Evolutionary conservation across 352 stramenopile genomes (phyloP).

Genomic region (Poterioochromonas sp.): DNA sequence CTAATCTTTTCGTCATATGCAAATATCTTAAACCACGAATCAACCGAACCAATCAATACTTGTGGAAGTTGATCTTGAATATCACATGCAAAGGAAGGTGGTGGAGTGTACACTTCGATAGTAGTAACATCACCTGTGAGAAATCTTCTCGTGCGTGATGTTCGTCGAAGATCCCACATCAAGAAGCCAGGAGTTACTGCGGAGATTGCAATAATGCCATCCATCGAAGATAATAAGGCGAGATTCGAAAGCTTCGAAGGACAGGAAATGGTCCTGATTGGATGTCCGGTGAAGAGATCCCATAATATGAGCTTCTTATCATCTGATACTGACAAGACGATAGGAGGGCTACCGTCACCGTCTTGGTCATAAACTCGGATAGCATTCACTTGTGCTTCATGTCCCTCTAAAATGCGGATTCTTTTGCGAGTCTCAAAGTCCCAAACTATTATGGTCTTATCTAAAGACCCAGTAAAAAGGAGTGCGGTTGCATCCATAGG

Average conservation of each 20-base stretch:
- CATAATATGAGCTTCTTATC: background rate
- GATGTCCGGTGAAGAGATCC: constrained; percentile 13
- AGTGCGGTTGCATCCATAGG: too few relatives aligned
- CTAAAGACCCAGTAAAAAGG: constrained; percentile 68
- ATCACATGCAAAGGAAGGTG: too few relatives aligned
- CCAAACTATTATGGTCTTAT: constrained; percentile 84
- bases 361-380: constrained; percentile 83
- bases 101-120: background rate
- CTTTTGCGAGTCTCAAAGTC: constrained; percentile 84
- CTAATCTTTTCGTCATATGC: too few relatives aligned
- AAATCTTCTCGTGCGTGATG: background rate
- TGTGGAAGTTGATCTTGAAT: too few relatives aligned
- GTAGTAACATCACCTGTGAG: background rate
- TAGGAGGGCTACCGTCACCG: constrained; percentile 78
- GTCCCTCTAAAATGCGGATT: constrained; percentile 78
- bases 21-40: too few relatives aligned
- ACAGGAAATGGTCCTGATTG: background rate
- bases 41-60: too few relatives aligned
- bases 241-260: background rate
- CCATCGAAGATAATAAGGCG: background rate
- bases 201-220: background rate
- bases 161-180: background rate
- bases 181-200: too few relatives aligned
- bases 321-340: constrained; percentile 85
- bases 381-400: constrained; percentile 83